Evolutionary conservation across 495 filamentous ascomycete species (phyloP).

Genomic region (Penicillium egyptiacum): DNA sequence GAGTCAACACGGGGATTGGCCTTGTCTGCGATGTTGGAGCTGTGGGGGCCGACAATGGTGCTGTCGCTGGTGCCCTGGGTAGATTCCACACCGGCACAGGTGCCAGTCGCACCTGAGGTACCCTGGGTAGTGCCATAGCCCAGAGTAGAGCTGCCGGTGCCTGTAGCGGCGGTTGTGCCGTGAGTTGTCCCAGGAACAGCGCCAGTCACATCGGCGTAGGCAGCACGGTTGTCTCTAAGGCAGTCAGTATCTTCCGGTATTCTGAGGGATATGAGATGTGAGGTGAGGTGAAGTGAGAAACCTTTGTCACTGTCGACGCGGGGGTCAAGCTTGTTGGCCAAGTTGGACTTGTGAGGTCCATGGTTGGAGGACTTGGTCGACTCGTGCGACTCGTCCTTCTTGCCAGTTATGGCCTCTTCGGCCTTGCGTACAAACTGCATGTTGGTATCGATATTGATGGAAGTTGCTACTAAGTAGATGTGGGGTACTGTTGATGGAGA

Average conservation of each 20-base stretch:
- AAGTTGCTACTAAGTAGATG: not conserved
- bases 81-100: not conserved
- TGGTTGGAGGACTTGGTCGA: conserved; percentile 19
- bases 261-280: not conserved
- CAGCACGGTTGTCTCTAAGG: conserved; percentile 12
- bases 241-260: not conserved
- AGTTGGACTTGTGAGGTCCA: conserved; percentile 39
- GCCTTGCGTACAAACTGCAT: conserved; percentile 17
- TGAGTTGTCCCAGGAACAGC: not conserved
- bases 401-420: conserved; percentile 16
- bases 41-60: conserved; percentile 4
- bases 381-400: conserved; percentile 7
- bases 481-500: not conserved
- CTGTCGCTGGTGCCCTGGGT: not conserved
- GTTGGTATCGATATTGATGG: not conserved
- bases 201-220: conserved; percentile 1
- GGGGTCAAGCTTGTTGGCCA: conserved; percentile 49
- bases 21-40: conserved; percentile 11
- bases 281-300: not conserved
- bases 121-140: not conserved
- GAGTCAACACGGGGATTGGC: conserved; percentile 10
- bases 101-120: not conserved
- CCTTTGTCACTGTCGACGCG: conserved; percentile 46
- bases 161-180: not conserved
- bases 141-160: not conserved